Conservation (phyloP, 805 yeast genomes). For the Ogataea angusta region DNA sequence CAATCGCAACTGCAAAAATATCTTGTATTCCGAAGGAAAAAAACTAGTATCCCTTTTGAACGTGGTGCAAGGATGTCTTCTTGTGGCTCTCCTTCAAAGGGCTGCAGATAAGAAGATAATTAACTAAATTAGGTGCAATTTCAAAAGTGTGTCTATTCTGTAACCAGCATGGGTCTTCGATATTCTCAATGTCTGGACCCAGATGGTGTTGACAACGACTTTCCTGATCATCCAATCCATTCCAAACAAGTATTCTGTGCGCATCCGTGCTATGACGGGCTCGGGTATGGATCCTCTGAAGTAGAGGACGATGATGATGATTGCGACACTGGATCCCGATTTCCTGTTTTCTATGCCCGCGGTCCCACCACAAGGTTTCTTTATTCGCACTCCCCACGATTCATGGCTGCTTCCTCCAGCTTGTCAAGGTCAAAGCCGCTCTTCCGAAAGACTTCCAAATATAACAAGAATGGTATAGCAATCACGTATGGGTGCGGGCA, state of each 20-base stretch:
- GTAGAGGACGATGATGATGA: slow-evolving; percentile 19
- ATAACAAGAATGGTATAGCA: slow-evolving; percentile 22
- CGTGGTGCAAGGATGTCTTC: slow-evolving; percentile 6
- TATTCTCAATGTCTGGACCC: slow-evolving; percentile 41
- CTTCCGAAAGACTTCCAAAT: slow-evolving; percentile 14
- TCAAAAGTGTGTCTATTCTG: neutral
- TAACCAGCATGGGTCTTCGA: slow-evolving; percentile 42
- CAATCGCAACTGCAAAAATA: slow-evolving; percentile 1
- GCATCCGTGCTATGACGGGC: slow-evolving; percentile 14
- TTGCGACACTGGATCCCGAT: slow-evolving; percentile 10
- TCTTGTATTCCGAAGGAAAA: neutral
- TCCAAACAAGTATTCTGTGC: slow-evolving; percentile 10
- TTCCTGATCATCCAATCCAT: slow-evolving; percentile 9
- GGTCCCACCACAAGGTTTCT: slow-evolving; percentile 7
- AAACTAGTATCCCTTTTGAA: neutral
- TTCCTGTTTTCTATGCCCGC: slow-evolving; percentile 12
- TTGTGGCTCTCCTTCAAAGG: neutral
- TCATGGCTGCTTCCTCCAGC: neutral
- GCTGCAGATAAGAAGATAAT: slow-evolving; percentile 5
- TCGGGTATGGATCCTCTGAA: slow-evolving; percentile 8
- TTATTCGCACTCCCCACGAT: slow-evolving; percentile 9
- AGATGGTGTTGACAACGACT: slow-evolving; percentile 19
- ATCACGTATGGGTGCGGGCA: slow-evolving; percentile 27
- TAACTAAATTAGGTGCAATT: slow-evolving; percentile 3
- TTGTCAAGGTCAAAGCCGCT: slow-evolving; percentile 3